Evolutionary conservation across 169 alveolate genomes (phyloP).

Genomic region (Fabrea salina): DNA sequence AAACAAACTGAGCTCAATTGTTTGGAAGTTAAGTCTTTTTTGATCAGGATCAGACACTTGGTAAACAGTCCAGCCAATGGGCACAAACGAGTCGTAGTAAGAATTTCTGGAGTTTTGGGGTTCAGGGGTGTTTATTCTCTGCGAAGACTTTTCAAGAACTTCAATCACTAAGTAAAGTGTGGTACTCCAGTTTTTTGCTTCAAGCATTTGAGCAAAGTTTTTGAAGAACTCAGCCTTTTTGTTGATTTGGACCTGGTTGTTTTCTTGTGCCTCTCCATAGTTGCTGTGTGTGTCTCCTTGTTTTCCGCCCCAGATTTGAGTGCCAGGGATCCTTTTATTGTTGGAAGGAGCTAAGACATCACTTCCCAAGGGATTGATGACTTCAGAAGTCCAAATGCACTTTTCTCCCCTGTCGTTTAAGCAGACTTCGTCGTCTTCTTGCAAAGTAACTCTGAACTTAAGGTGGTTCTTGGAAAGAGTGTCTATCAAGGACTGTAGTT

Average conservation of each 20-base stretch:
- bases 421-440: background rate
- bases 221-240: background rate
- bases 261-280: background rate
- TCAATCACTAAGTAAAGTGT: slow-evolving; percentile 4
- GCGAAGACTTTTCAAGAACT: background rate
- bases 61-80: slow-evolving; percentile 21
- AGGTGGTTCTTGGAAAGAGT: background rate
- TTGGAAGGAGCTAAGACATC: background rate
- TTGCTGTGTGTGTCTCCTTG: background rate
- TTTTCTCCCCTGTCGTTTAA: background rate
- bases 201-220: background rate
- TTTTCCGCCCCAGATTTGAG: background rate
- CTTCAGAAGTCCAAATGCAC: slow-evolving; percentile 15
- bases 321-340: slow-evolving; percentile 29
- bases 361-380: background rate
- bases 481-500: background rate
- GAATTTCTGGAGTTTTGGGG: background rate
- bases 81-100: background rate
- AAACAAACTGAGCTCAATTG: background rate
- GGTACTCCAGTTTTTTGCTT: background rate
- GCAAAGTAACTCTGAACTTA: background rate
- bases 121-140: background rate
- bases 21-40: background rate
- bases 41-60: background rate
- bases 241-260: background rate